Base-by-base conservation (phyloP, 164 flowering plant genomes). In the Umbellularia californica region DNA sequence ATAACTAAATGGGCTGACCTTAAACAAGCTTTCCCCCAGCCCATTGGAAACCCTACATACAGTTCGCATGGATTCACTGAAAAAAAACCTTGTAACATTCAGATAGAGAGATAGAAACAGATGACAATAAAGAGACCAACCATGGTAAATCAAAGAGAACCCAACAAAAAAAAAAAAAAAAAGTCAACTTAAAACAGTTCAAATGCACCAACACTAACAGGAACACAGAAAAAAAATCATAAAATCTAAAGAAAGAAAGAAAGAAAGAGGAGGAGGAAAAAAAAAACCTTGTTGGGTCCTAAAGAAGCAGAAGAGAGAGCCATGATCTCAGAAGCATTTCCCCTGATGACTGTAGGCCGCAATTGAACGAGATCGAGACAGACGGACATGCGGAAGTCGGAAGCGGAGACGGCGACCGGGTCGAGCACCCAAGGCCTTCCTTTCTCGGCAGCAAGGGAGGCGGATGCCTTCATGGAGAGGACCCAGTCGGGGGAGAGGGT, bases 401-500 rank as follows among this genome's bases (percentile, higher is more conserved):
- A 86, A 28, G 90, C 92, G 0, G 92, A 91, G 63, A 83, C 93
- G 20, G 97, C 99, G 24, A 92, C 97, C 0, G 98, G 99, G 75
- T 95, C 99, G 20, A 95, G 93, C 67, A 95, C 92, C 99, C 99
- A 95, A 0, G 98, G 96, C 79, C 72, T 90, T 0, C 84, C 82
- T 23, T 33, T 22, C 69, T 72, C 68, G 3, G 58, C 70, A 2
- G 91, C 90, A 1, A 83, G 14, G 50, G 70, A 69, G 7, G 90
- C 93, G 3, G 99, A 95, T 19, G 79, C 41, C 79, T 85, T 89
- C 97, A 93, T 93, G 14, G 92, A 87, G 50, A 92, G 89, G 1
- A 95, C 65, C 97, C 95, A 93, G 72, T 79, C 83, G 0, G 87
- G 77, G 17, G 94, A 77, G 75, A 95, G 90, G 2, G 98, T 92